Percentiles rank a stretch among this genome's conserved stretches.
Conservation (phyloP, 805 yeast species). For the Kazachstania taianensis region DNA sequence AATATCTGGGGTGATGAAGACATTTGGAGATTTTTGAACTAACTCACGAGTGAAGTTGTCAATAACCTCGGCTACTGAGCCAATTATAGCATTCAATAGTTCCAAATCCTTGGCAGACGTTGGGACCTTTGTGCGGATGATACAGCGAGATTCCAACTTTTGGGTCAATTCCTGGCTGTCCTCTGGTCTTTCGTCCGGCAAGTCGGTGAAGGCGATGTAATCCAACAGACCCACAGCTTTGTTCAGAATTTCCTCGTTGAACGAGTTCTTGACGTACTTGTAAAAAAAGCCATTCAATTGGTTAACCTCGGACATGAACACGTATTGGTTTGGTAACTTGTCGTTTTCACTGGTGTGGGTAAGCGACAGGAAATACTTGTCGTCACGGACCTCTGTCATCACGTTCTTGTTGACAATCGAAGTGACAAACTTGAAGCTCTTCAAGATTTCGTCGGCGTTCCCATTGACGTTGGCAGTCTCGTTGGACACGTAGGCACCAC, state of each 20-base stretch:
- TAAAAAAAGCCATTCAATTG: conserved; percentile 62
- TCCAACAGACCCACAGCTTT: conserved; percentile 42
- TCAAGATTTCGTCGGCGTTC: conserved; percentile 37
- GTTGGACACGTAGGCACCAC: conserved; percentile 22
- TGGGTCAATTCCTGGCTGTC: conserved; percentile 46
- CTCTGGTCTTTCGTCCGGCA: conserved; percentile 63
- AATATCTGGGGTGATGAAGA: conserved; percentile 62
- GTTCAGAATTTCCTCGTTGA: conserved; percentile 34
- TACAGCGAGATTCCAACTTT: conserved; percentile 37
- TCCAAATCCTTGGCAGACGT: conserved; percentile 39
- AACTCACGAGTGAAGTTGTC: conserved; percentile 41
- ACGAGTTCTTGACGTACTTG: conserved; percentile 6
- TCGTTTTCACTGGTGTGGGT: conserved; percentile 71
- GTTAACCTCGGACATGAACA: conserved; percentile 79
- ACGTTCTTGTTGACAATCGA: conserved; percentile 77
- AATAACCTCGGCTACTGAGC: conserved; percentile 47
- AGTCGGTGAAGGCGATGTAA: conserved; percentile 75
- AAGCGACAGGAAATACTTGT: conserved; percentile 72
- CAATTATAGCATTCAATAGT: conserved; percentile 40
- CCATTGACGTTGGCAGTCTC: conserved; percentile 22
- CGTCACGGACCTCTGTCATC: conserved; percentile 68
- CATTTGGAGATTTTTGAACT: conserved; percentile 32
- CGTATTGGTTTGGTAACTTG: conserved; percentile 62
- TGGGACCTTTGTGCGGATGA: conserved; percentile 46
- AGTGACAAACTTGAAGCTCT: conserved; percentile 50